A percentile compares a stretch with the other conserved stretches of the same genome.
These are phyloP conservation scores for Silene noctiflora DNA, from an alignment of 179 eudicot species.

Conservation along the genomic window DNA sequence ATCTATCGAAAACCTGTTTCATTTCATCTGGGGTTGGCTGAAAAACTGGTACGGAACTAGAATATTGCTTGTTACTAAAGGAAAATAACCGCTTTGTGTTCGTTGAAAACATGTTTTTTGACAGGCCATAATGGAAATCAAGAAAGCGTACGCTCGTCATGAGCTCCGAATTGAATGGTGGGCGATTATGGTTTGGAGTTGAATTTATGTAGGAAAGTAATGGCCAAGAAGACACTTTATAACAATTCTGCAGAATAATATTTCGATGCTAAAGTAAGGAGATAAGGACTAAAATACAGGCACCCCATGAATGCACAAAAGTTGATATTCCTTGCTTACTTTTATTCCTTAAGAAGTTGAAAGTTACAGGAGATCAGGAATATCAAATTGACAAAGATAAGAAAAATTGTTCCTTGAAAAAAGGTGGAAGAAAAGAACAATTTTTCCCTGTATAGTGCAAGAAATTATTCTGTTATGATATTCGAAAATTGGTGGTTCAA, in stretches of 20 bases:
- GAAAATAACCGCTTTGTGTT: conserved; percentile 34
- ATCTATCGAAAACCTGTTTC: conserved; percentile 55
- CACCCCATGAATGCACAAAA: conserved; percentile 8
- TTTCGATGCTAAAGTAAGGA: not conserved
- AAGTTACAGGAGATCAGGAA: conserved; percentile 2
- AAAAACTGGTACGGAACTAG: conserved; percentile 28
- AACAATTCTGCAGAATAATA: not conserved
- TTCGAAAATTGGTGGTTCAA: not conserved
- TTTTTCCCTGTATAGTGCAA: conserved; percentile 2
- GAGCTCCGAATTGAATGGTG: not conserved
- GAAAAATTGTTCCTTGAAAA: not conserved
- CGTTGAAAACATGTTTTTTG: conserved; percentile 7
- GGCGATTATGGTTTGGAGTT: not conserved
- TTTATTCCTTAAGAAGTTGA: conserved; percentile 14
- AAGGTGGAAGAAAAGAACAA: conserved; percentile 6
- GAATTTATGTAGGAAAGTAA: not conserved
- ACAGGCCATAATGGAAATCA: conserved; percentile 12
- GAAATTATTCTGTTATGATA: not conserved
- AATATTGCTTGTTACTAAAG: conserved; percentile 33
- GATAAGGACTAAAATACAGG: conserved; percentile 12
- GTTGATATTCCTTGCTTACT: conserved; percentile 1
- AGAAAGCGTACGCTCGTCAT: conserved; percentile 13
- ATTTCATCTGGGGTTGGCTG: conserved; percentile 49
- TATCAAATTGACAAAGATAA: conserved; percentile 3
- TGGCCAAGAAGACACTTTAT: not conserved